Percentiles rank a stretch among this genome's conserved stretches.
These are phyloP conservation scores for Yamadazyma paraphyllophila DNA, from an alignment of 805 yeast genomes.

Conservation along the genomic window DNA sequence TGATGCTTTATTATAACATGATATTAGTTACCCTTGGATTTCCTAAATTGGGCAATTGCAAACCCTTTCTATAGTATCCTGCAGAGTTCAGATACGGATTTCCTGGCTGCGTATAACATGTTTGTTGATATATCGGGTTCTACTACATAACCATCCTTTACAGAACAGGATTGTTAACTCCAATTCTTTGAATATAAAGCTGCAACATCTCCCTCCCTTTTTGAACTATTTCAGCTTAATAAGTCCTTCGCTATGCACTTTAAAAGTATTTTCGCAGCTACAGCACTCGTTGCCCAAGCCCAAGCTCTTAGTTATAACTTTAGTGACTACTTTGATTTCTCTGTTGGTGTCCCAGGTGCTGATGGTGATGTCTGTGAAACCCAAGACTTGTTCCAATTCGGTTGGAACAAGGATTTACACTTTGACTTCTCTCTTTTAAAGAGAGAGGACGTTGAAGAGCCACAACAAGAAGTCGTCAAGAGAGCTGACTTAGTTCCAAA, in stretches of 20 bases:
- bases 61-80: neutral
- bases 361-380: slow-evolving; percentile 9
- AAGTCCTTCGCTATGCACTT: slow-evolving; percentile 13
- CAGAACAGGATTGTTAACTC: neutral
- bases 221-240: neutral
- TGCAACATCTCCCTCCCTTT: neutral
- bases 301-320: slow-evolving; percentile 9
- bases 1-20: neutral
- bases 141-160: neutral
- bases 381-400: slow-evolving; percentile 11
- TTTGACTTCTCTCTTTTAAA: slow-evolving; percentile 9
- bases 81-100: neutral
- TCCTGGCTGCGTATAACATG: neutral
- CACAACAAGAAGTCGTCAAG: slow-evolving; percentile 3
- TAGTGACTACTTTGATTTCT: slow-evolving; percentile 11
- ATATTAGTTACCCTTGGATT: neutral
- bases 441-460: slow-evolving; percentile 9
- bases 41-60: neutral
- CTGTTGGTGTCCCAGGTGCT: slow-evolving; percentile 6
- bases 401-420: slow-evolving; percentile 9
- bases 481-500: slow-evolving; percentile 17
- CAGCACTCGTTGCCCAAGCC: slow-evolving; percentile 10
- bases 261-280: slow-evolving; percentile 10
- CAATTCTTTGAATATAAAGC: neutral
- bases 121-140: neutral